Evolutionary conservation across 2,329 filamentous ascomycete species (phyloP).

Genomic region (Colletotrichum costaricense): DNA sequence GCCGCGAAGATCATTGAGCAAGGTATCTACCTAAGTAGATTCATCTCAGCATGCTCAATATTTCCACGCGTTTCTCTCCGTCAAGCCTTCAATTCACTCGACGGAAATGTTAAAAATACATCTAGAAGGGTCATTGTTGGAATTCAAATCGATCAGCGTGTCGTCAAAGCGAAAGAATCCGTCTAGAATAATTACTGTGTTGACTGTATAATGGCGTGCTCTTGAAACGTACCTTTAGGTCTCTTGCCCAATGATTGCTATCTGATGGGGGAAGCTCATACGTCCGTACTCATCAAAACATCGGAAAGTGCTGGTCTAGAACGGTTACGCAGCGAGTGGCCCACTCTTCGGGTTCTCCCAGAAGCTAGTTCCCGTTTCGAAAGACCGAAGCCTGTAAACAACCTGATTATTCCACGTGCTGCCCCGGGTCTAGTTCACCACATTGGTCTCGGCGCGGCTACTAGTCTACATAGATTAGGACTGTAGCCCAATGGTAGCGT

Average conservation of each 20-base stretch:
- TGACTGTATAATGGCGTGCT: not conserved
- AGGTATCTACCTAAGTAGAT: no score
- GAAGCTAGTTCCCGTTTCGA: slow-evolving; percentile 4
- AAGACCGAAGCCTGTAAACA: not conserved
- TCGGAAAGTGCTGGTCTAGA: not conserved
- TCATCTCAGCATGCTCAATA: not conserved
- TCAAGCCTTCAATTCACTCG: not conserved
- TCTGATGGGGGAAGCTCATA: not conserved
- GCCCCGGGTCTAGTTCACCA: not conserved
- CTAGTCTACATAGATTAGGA: not conserved
- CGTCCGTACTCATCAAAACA: slow-evolving; percentile 4
- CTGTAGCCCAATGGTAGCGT: no score
- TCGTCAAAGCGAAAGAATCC: not conserved
- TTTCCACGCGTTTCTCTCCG: not conserved
- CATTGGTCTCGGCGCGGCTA: not conserved
- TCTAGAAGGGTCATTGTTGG: not conserved
- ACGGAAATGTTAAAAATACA: not conserved
- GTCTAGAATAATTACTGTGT: not conserved
- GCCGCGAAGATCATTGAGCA: no score
- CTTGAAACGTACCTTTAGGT: not conserved
- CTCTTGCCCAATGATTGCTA: not conserved
- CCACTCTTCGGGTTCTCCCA: not conserved
- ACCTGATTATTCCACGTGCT: slow-evolving; percentile 16
- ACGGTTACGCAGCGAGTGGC: not conserved
- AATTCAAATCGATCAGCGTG: not conserved